phyloP scores from a whole-genome alignment of 768 basidiomycete genomes.

The Phallus indusiatus region DNA sequence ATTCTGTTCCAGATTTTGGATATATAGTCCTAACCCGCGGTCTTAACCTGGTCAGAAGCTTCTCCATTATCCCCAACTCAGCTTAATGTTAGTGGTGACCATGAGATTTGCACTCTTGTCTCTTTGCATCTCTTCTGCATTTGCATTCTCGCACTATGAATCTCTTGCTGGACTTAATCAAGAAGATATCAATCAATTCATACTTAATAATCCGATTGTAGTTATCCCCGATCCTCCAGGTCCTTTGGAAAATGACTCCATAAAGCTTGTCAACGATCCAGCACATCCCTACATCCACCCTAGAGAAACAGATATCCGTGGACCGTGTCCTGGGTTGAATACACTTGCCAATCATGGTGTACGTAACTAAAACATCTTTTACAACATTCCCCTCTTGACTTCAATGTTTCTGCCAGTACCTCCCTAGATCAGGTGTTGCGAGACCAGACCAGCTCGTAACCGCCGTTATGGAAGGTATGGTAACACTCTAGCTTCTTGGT shows the following conservation, averaged over 20 bases:
- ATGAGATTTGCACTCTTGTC: too few species aligned
- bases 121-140: too few species aligned
- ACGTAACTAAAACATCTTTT: neutral
- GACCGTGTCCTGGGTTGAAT: constrained; percentile 67
- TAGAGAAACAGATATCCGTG: constrained; percentile 24
- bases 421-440: constrained; percentile 5
- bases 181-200: neutral
- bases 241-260: neutral
- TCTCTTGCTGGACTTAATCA: constrained; percentile 2
- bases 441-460: constrained; percentile 4
- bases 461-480: constrained; percentile 5
- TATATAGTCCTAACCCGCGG: too few species aligned
- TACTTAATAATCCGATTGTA: neutral
- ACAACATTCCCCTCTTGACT: neutral
- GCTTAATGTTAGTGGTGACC: too few species aligned
- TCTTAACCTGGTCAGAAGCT: too few species aligned
- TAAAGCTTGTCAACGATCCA: constrained; percentile 3
- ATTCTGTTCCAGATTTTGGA: too few species aligned
- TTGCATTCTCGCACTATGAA: neutral
- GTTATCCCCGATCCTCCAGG: neutral
- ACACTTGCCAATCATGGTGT: constrained; percentile 62
- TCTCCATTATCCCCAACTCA: too few species aligned
- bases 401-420: constrained; percentile 3
- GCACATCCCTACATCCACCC: neutral
- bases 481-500: neutral